phyloP scores from a whole-genome alignment of 345 rosid genomes.

The Rhizophora apiculata region DNA sequence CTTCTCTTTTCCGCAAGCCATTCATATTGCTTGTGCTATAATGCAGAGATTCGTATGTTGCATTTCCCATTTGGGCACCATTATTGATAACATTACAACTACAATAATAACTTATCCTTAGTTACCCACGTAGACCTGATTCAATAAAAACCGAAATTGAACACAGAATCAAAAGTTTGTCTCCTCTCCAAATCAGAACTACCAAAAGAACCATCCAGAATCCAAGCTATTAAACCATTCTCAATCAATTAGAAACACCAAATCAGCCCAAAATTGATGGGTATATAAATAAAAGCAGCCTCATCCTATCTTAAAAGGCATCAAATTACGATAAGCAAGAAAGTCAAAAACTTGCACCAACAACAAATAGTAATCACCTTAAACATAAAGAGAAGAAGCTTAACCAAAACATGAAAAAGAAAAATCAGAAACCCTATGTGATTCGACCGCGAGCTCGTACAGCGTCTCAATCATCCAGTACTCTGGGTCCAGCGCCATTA shows the following conservation, averaged over 20 bases:
- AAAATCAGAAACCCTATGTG: constrained; percentile 11
- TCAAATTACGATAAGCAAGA: neutral
- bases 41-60: neutral
- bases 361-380: neutral
- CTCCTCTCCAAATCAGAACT: too few species aligned
- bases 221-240: neutral
- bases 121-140: too few species aligned
- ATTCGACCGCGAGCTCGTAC: constrained; percentile 55
- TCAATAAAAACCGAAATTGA: too few species aligned
- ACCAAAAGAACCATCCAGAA: too few species aligned
- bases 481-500: constrained; percentile 58
- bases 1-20: too few species aligned
- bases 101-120: neutral
- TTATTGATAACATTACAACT: neutral
- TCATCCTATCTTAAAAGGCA: neutral
- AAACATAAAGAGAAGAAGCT: neutral
- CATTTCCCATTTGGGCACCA: neutral
- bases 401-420: neutral
- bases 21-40: too few species aligned
- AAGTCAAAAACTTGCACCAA: neutral
- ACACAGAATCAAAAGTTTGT: too few species aligned
- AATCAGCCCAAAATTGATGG: neutral
- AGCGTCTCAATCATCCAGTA: constrained; percentile 50
- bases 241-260: neutral
- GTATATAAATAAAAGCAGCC: neutral